These are phyloP conservation scores for Coemansia sp. DNA, from an alignment of 192 early-diverging fungal species.

Conservation along the genomic window DNA sequence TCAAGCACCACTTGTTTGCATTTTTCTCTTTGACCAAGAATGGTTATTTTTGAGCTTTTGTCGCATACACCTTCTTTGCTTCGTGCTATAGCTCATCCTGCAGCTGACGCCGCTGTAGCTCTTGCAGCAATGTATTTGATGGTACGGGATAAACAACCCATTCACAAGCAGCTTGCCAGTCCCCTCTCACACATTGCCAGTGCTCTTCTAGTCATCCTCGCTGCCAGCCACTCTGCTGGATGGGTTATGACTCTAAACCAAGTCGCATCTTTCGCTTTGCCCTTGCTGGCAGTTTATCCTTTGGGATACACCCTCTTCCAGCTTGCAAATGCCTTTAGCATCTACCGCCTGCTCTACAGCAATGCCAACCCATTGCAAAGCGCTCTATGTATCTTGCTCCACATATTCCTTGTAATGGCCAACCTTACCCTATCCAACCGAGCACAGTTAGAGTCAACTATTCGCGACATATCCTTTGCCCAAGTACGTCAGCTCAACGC, in stretches of 20 bases:
- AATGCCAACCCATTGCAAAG: neutral
- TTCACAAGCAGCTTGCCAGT: neutral
- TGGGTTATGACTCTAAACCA: constrained; percentile 2
- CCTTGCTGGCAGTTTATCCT: neutral
- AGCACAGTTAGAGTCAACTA: neutral
- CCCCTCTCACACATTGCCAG: constrained; percentile 1
- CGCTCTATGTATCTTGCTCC: neutral
- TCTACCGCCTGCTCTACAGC: constrained; percentile 11
- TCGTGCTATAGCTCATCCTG: neutral
- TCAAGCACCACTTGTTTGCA: neutral
- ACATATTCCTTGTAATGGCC: constrained; percentile 11
- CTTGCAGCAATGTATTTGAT: neutral
- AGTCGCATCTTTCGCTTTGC: constrained; percentile 4
- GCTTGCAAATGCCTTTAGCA: constrained; percentile 9
- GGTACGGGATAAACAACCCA: neutral
- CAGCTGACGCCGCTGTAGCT: neutral
- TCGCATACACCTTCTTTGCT: neutral
- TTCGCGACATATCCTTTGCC: neutral
- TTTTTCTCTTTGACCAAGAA: neutral
- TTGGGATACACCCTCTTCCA: constrained; percentile 11
- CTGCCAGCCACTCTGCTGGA: constrained; percentile 4
- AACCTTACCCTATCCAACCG: constrained; percentile 10
- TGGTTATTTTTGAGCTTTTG: neutral
- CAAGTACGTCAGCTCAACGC: constrained; percentile 20
- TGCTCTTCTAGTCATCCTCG: constrained; percentile 5